A percentile compares a stretch with the other conserved stretches of the same genome.
Evolutionary conservation across 495 filamentous ascomycete species (phyloP).

Genomic region (Trichocladium antarcticum): DNA sequence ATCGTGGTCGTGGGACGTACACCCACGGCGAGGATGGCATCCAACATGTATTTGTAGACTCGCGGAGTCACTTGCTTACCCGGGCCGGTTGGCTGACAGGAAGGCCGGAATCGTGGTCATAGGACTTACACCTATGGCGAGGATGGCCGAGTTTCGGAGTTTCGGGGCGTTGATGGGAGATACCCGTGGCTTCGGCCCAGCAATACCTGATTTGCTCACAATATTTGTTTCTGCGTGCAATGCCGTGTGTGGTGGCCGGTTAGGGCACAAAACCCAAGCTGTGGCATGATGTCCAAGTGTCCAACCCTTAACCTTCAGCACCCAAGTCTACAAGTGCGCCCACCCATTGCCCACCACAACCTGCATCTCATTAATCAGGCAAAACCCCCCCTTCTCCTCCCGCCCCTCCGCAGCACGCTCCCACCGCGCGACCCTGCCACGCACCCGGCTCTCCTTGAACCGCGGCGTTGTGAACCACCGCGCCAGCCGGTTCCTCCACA

Average conservation of each 20-base stretch:
- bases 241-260: too few species aligned
- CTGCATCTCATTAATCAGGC: slow-evolving; percentile 79
- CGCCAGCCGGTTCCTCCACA: slow-evolving; percentile 41
- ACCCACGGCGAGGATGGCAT: too few species aligned
- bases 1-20: too few species aligned
- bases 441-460: slow-evolving; percentile 26
- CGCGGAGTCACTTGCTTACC: too few species aligned
- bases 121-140: too few species aligned
- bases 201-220: not conserved
- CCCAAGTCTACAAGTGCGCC: slow-evolving; percentile 49
- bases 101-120: too few species aligned
- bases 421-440: slow-evolving; percentile 31
- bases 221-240: not conserved
- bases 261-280: too few species aligned
- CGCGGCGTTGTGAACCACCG: slow-evolving; percentile 21
- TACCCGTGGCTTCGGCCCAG: not conserved
- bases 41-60: too few species aligned
- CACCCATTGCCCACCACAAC: slow-evolving; percentile 63
- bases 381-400: slow-evolving; percentile 49
- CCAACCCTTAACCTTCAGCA: not conserved
- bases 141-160: too few species aligned
- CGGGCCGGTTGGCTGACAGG: too few species aligned
- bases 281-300: too few species aligned
- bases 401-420: slow-evolving; percentile 31
- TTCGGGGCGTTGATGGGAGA: not conserved